Evolutionary conservation across 371 early-diverging fungal genomes (phyloP), one percentile per base, ranked within the genome.

Genomic region (Mortierella sp.): DNA sequence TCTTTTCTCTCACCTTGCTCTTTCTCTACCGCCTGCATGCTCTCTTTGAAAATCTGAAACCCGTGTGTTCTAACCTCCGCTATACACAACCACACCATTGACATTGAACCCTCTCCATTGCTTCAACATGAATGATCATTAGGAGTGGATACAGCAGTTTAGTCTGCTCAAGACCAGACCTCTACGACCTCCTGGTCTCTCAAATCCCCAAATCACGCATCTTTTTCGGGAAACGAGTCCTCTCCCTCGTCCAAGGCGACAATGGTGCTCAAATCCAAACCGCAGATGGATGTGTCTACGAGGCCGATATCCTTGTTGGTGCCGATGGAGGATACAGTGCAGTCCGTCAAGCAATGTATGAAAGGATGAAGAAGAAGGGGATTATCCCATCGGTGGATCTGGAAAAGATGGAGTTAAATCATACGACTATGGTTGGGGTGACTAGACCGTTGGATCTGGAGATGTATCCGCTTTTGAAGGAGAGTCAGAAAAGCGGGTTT

Each of bases 371-470:
- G 26, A 47, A 26, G 19, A 26, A 44, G 75, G 63, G 47, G 26
- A 4, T 47, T 63, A 7, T 81, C 71, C 75, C 74, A 72, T 45
- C 48, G 4, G 5, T 8, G 8, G 55, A 34, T 26, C 77, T 70
- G 44, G 54, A n/a, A 9, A 58, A 9, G 72, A 77, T 24, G 75
- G 63, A 0, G 19, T 31, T 60, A 31, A 60, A 60, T 4, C 63
- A 14, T n/a, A 38, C 52, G 60, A 10, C 70, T 47, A 44, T 34
- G 57, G 54, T 74, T 0, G 82, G 82, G 6, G 70, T 58, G 3
- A 77, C 81, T 0, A 38, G 19, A 9, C 60, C 77, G 24, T 58
- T 81, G 63, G 77, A 81, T 26, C 77, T 58, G 31, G 74, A 72
- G 0, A 73, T 73, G 48, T 81, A 77, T 34, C 73, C 76, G 1